Percentiles rank a stretch among this genome's conserved stretches.
Conservation (phyloP, 768 basidiomycete species). For the Antrodiella citrinella region DNA sequence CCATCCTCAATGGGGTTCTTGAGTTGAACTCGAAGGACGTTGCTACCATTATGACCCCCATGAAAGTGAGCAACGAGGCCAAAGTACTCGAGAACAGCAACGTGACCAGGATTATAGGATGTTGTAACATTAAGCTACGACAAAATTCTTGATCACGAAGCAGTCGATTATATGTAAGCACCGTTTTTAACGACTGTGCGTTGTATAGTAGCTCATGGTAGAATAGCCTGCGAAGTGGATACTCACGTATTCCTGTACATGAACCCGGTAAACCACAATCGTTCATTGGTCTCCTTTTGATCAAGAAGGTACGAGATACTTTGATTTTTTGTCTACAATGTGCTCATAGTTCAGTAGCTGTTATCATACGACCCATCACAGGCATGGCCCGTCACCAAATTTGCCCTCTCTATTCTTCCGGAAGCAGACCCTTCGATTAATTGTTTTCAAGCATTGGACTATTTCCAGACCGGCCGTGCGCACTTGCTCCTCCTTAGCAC, state of each 20-base stretch:
- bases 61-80: constrained; percentile 28
- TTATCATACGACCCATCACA: constrained; percentile 85
- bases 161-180: constrained; percentile 67
- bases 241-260: constrained; percentile 89
- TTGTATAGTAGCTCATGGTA: not conserved
- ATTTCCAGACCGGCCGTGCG: constrained; percentile 92
- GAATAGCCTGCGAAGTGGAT: constrained; percentile 59
- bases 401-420: constrained; percentile 76
- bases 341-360: constrained; percentile 38
- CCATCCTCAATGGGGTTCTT: constrained; percentile 71
- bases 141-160: constrained; percentile 67
- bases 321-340: constrained; percentile 2
- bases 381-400: constrained; percentile 62
- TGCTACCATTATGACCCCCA: constrained; percentile 46
- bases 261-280: constrained; percentile 56
- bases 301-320: constrained; percentile 60
- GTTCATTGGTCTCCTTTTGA: constrained; percentile 75
- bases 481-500: constrained; percentile 82
- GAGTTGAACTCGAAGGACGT: constrained; percentile 72
- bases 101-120: constrained; percentile 38
- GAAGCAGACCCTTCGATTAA: constrained; percentile 86
- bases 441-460: constrained; percentile 92
- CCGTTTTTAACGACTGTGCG: not conserved
- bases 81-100: not conserved
- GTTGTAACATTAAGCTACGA: constrained; percentile 76